A percentile compares a stretch with the other conserved stretches of the same genome.
Evolutionary conservation across 2,329 filamentous ascomycete species (phyloP).

Genomic region (Nannizziopsis arthrosporioides): DNA sequence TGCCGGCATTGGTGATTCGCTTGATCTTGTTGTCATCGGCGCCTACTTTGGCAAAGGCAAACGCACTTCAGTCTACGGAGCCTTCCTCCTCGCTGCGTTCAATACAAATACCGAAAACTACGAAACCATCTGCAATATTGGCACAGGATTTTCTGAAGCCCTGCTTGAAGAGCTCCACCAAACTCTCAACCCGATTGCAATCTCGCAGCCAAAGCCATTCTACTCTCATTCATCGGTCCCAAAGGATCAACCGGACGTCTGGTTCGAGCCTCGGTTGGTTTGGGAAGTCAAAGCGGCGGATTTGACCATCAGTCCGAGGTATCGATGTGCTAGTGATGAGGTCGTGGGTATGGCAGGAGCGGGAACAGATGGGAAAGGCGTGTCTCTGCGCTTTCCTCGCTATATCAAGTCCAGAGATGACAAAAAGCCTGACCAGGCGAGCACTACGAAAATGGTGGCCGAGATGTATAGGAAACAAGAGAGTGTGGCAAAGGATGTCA

Average conservation of each 20-base stretch:
- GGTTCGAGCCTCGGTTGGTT: constrained; percentile 88
- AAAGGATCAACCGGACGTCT: constrained; percentile 94
- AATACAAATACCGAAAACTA: constrained; percentile 69
- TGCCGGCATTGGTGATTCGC: constrained; percentile 80
- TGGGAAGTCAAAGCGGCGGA: constrained; percentile 99
- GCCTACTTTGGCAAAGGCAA: constrained; percentile 93
- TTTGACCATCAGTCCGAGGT: constrained; percentile 79
- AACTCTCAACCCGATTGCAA: constrained; percentile 62
- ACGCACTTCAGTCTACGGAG: constrained; percentile 87
- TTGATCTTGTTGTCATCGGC: constrained; percentile 89
- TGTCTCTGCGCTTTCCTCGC: constrained; percentile 79
- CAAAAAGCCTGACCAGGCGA: constrained; percentile 89
- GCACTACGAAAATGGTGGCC: constrained; percentile 69
- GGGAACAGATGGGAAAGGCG: constrained; percentile 58
- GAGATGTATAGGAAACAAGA: constrained; percentile 98
- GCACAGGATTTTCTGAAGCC: constrained; percentile 92
- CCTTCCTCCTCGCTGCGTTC: constrained; percentile 90
- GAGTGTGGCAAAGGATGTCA: constrained; percentile 70
- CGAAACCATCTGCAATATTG: constrained; percentile 96
- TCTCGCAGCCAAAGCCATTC: constrained; percentile 86
- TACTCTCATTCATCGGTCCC: constrained; percentile 73
- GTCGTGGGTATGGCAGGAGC: constrained; percentile 55
- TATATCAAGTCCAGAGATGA: constrained; percentile 89
- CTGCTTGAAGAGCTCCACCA: constrained; percentile 77
- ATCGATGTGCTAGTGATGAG: constrained; percentile 79